A percentile compares a stretch with the other conserved stretches of the same genome.
Conservation (phyloP, 2,329 filamentous ascomycete genomes). For the Botryotinia globosa region DNA sequence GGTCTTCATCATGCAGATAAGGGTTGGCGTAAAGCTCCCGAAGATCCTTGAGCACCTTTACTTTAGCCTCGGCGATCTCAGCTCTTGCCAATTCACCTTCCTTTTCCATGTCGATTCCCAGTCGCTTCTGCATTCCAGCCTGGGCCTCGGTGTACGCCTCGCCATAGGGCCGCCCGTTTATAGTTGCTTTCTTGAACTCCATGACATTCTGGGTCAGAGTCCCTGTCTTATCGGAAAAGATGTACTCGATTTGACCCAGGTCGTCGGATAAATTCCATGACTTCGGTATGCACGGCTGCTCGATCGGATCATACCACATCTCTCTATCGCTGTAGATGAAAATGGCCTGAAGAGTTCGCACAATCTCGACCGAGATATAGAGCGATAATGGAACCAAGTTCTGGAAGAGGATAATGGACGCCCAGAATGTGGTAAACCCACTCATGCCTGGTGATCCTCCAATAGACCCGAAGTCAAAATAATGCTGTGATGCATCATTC, state of each 20-base stretch:
- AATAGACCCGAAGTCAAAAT: slow-evolving; percentile 82
- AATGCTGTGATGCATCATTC: slow-evolving; percentile 63
- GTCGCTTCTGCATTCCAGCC: slow-evolving; percentile 89
- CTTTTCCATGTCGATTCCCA: slow-evolving; percentile 81
- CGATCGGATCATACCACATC: slow-evolving; percentile 96
- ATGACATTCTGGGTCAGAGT: slow-evolving; percentile 90
- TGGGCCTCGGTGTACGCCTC: slow-evolving; percentile 98
- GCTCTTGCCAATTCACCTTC: slow-evolving; percentile 63
- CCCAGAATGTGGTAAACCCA: slow-evolving; percentile 97
- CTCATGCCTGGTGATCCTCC: slow-evolving; percentile 72
- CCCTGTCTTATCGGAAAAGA: slow-evolving; percentile 94
- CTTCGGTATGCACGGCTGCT: slow-evolving; percentile 94
- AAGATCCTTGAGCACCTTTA: slow-evolving; percentile 68
- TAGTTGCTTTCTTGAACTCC: slow-evolving; percentile 98
- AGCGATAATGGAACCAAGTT: slow-evolving; percentile 99
- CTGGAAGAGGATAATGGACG: slow-evolving; percentile 90
- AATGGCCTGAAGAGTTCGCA: slow-evolving; percentile 85
- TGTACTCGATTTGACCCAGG: slow-evolving; percentile 96
- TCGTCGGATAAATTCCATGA: slow-evolving; percentile 99
- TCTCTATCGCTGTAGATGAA: slow-evolving; percentile 96
- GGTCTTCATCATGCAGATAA: slow-evolving; percentile 81
- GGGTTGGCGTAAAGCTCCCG: slow-evolving; percentile 82
- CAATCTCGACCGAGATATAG: slow-evolving; percentile 95
- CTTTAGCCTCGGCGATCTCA: slow-evolving; percentile 76
- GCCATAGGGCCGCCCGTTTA: slow-evolving; percentile 92